Evolutionary conservation across 2,329 filamentous ascomycete genomes (phyloP).

Genomic region (Aspergillus ruber): DNA sequence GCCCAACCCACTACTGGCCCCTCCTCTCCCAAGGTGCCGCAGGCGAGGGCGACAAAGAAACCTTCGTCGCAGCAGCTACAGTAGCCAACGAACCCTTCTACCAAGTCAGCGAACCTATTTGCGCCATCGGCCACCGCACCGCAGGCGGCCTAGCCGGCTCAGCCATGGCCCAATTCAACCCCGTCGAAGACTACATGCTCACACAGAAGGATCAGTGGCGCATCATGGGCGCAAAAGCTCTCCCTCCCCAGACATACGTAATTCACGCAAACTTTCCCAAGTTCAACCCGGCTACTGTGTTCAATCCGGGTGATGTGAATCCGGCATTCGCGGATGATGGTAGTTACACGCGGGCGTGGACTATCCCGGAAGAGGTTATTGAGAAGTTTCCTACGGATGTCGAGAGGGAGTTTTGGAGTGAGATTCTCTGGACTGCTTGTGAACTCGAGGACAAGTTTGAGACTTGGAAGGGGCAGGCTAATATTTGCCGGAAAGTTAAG

Average conservation of each 20-base stretch:
- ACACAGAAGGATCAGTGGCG: slow-evolving; percentile 17
- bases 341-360: slow-evolving; percentile 28
- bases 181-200: slow-evolving; percentile 26
- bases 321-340: slow-evolving; percentile 25
- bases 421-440: slow-evolving; percentile 34
- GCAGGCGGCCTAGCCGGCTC: slow-evolving; percentile 27
- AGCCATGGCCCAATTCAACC: slow-evolving; percentile 35
- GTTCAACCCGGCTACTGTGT: slow-evolving; percentile 34
- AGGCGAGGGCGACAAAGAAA: slow-evolving; percentile 48
- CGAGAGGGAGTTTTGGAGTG: slow-evolving; percentile 33
- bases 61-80: slow-evolving; percentile 42
- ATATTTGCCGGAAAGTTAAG: slow-evolving; percentile 27
- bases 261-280: slow-evolving; percentile 37
- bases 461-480: slow-evolving; percentile 26
- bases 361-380: slow-evolving; percentile 22
- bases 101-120: slow-evolving; percentile 33
- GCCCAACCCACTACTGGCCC: slow-evolving; percentile 41
- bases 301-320: slow-evolving; percentile 23
- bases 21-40: slow-evolving; percentile 42
- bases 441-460: slow-evolving; percentile 28
- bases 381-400: slow-evolving; percentile 29
- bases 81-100: slow-evolving; percentile 37
- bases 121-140: slow-evolving; percentile 25
- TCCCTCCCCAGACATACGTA: slow-evolving; percentile 30
- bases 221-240: slow-evolving; percentile 21